A percentile compares a stretch with the other conserved stretches of the same genome.
These are phyloP conservation scores for Solanum phureja DNA, from an alignment of 257 asterid species.

Conservation along the genomic window DNA sequence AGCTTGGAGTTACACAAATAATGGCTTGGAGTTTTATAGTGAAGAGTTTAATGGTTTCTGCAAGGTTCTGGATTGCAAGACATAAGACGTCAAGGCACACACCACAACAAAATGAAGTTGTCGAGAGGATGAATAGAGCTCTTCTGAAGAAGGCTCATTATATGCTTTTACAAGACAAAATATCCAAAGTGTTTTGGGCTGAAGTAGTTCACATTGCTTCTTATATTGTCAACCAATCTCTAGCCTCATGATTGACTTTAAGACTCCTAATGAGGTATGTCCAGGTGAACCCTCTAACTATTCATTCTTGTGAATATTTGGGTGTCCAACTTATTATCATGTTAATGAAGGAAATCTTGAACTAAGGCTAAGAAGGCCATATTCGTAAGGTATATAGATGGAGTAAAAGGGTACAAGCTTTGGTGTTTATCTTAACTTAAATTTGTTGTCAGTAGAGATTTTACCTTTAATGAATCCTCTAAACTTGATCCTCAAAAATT, in stretches of 20 bases:
- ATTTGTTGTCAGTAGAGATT: too few relatives aligned
- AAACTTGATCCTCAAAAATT: background rate
- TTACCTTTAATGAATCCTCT: background rate
- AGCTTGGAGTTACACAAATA: too few relatives aligned
- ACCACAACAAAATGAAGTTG: background rate
- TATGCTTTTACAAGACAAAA: background rate
- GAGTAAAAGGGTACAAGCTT: background rate
- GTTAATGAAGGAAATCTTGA: background rate
- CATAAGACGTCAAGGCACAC: background rate
- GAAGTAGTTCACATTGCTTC: background rate
- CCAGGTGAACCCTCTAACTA: background rate
- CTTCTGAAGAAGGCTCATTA: background rate
- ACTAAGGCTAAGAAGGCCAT: background rate
- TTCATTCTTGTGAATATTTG: too few relatives aligned
- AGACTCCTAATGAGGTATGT: background rate
- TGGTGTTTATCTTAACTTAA: background rate
- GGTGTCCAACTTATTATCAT: background rate
- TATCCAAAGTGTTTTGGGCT: background rate
- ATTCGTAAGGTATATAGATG: background rate
- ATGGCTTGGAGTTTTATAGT: background rate
- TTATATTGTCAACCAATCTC: background rate
- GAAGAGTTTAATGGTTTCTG: background rate
- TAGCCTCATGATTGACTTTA: background rate
- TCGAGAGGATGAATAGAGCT: background rate
- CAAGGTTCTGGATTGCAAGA: background rate